Percentiles rank a stretch among this genome's conserved stretches.
Conservation (phyloP, 495 filamentous ascomycete genomes). For the Talaromyces adpressus region DNA sequence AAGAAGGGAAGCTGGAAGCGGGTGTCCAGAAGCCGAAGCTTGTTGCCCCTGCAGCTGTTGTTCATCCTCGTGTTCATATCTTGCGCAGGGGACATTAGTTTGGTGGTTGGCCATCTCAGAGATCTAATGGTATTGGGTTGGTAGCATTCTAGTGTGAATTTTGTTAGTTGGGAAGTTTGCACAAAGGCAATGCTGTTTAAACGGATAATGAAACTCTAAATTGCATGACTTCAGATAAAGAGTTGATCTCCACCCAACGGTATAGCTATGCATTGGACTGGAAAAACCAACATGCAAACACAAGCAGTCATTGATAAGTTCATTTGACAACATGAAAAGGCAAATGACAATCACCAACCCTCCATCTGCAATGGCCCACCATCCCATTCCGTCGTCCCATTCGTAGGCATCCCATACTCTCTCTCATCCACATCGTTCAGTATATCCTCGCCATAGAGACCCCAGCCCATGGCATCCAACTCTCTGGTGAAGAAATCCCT, state of each 20-base stretch:
- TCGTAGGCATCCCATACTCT: conserved; percentile 28
- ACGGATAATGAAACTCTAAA: background rate
- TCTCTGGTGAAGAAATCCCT: conserved; percentile 87
- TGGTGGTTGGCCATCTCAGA: background rate
- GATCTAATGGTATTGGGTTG: background rate
- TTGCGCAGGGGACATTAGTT: background rate
- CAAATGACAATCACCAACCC: conserved; percentile 21
- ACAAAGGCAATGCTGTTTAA: background rate
- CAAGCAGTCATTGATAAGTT: no score
- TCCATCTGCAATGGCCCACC: conserved; percentile 38
- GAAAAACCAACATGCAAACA: no score
- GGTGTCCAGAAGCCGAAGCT: background rate
- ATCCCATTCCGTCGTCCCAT: conserved; percentile 41
- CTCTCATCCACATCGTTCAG: conserved; percentile 35
- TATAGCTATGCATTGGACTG: background rate
- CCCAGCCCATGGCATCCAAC: conserved; percentile 74
- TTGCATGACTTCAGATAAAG: background rate
- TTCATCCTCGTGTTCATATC: background rate
- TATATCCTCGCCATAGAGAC: conserved; percentile 30
- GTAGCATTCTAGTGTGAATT: background rate
- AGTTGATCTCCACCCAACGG: background rate
- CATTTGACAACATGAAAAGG: no score
- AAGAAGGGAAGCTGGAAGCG: background rate
- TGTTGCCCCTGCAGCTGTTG: background rate
- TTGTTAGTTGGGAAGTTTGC: background rate